These are phyloP conservation scores for Colletotrichum truncatum DNA, from an alignment of 2,329 filamentous ascomycete genomes.

Conservation along the genomic window DNA sequence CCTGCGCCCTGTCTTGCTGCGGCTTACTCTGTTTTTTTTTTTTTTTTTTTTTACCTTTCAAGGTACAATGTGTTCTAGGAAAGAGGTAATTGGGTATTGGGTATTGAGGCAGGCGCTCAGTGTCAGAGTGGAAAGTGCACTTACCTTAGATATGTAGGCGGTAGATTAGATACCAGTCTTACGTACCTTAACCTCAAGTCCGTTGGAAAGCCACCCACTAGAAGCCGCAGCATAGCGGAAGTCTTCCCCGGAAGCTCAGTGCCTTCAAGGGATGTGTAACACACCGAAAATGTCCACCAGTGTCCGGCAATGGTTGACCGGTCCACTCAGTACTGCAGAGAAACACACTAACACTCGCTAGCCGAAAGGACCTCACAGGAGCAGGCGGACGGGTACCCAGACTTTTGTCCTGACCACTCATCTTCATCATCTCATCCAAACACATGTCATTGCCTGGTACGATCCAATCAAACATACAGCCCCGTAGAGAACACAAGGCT, in stretches of 20 bases:
- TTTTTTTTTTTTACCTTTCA: no score
- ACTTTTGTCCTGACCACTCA: not conserved
- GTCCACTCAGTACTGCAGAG: no score
- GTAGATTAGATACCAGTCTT: no score
- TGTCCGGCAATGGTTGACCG: no score
- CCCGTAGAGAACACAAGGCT: not conserved
- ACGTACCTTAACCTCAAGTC: no score
- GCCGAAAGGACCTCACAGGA: not conserved
- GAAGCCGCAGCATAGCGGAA: no score
- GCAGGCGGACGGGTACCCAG: not conserved
- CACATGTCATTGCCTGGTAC: conserved; percentile 13
- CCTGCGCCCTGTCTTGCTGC: conserved; percentile 7
- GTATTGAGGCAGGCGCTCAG: not conserved
- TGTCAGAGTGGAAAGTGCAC: no score
- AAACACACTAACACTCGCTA: not conserved
- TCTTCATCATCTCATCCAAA: not conserved
- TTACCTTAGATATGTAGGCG: no score
- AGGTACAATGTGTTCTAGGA: not conserved
- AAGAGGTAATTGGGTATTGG: not conserved
- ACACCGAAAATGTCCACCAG: no score
- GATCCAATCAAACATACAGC: not conserved
- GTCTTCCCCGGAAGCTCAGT: no score
- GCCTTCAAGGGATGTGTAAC: no score
- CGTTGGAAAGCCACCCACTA: no score
- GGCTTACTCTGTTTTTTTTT: not conserved